Evolutionary conservation across 805 yeast genomes (phyloP).

Genomic region (Ogataea trehaloabstinens): DNA sequence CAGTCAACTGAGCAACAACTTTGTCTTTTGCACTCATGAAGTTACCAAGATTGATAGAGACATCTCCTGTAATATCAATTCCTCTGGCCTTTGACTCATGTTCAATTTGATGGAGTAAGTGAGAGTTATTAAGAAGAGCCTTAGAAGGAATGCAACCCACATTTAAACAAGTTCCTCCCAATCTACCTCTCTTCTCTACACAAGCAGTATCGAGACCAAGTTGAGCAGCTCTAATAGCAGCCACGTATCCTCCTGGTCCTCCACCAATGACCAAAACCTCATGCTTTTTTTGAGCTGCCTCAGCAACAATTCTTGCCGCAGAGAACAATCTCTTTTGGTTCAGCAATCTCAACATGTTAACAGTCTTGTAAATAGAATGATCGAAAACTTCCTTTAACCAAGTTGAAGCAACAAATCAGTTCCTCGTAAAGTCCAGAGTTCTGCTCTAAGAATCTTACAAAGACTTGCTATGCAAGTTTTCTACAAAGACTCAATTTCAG

Average conservation of each 20-base stretch:
- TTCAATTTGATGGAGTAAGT: slow-evolving; percentile 82
- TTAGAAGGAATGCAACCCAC: slow-evolving; percentile 99
- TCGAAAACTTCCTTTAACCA: too few species aligned
- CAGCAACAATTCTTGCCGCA: slow-evolving; percentile 26
- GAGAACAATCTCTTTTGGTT: slow-evolving; percentile 32
- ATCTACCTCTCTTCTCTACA: slow-evolving; percentile 91
- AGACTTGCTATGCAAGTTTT: too few species aligned
- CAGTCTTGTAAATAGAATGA: too few species aligned
- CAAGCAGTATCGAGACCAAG: slow-evolving; percentile 93
- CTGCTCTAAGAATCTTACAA: too few species aligned
- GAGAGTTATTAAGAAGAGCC: slow-evolving; percentile 92
- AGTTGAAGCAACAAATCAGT: too few species aligned
- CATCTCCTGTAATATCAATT: slow-evolving; percentile 73
- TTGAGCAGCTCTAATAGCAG: slow-evolving; percentile 98
- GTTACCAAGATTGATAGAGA: slow-evolving; percentile 67
- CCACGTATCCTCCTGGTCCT: slow-evolving; percentile 99
- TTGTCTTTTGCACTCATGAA: slow-evolving; percentile 92
- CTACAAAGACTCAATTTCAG: too few species aligned
- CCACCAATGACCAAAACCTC: slow-evolving; percentile 97
- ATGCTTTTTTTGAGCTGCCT: slow-evolving; percentile 48
- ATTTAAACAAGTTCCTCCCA: slow-evolving; percentile 98
- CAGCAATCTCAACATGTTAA: slow-evolving; percentile 30
- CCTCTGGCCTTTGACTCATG: slow-evolving; percentile 87
- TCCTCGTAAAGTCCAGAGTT: too few species aligned
- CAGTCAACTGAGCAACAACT: slow-evolving; percentile 83